phyloP scores from a whole-genome alignment of 352 stramenopile genomes.

The Pythium folliculosum region DNA sequence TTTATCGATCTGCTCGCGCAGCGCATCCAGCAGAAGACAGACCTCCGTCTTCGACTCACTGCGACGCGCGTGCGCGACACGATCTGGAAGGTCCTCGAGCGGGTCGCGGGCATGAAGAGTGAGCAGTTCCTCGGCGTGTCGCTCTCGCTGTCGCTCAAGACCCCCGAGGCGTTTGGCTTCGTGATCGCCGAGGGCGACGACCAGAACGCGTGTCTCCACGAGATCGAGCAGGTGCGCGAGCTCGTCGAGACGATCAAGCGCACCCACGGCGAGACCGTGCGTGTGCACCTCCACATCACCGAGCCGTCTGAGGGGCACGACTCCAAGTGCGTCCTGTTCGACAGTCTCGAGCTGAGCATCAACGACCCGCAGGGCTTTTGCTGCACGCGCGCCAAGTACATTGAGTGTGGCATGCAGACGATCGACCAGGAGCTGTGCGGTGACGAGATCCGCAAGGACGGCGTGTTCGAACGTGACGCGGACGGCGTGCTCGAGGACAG shows the following conservation, averaged over 20 bases:
- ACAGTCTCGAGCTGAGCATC: conserved; percentile 26
- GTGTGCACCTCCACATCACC: conserved; percentile 21
- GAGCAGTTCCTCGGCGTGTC: conserved; percentile 13
- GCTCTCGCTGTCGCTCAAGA: conserved; percentile 19
- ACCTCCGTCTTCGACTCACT: conserved; percentile 7
- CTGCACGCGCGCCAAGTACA: conserved; percentile 17
- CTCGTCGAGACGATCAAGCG: conserved; percentile 16
- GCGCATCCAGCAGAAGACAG: conserved; percentile 10
- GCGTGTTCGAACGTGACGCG: conserved; percentile 16
- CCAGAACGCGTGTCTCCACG: conserved; percentile 14
- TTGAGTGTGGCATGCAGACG: conserved; percentile 21
- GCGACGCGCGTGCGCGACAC: conserved; percentile 12
- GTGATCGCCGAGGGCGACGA: conserved; percentile 4
- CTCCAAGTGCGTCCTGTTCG: conserved; percentile 17
- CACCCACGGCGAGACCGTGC: conserved; percentile 8
- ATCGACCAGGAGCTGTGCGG: conserved; percentile 24
- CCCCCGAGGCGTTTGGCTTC: conserved; percentile 18
- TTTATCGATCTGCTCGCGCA: conserved; percentile 10
- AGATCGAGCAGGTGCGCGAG: neutral
- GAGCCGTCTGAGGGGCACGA: conserved; percentile 7
- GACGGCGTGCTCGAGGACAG: conserved; percentile 13
- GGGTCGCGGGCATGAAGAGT: conserved; percentile 8
- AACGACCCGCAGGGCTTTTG: conserved; percentile 23
- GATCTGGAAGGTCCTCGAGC: conserved; percentile 22
- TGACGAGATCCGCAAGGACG: conserved; percentile 10